These are phyloP conservation scores for Vitis labrusca DNA, from an alignment of 164 flowering plant species.

Conservation along the genomic window DNA sequence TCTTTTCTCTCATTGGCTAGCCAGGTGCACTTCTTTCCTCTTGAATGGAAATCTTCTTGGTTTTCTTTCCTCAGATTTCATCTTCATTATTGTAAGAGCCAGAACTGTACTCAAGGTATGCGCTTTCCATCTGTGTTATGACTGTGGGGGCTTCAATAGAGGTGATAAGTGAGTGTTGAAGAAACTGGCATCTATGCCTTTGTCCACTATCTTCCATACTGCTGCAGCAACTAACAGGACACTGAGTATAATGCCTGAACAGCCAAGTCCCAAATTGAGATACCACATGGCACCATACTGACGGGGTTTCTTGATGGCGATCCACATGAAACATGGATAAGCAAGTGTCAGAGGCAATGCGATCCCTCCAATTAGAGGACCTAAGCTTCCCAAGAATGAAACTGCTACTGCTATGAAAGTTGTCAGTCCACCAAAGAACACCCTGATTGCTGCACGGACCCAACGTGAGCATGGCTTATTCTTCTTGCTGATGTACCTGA, in stretches of 20 bases:
- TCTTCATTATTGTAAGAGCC: too few species aligned
- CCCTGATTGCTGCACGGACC: constrained; percentile 40
- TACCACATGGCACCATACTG: constrained; percentile 28
- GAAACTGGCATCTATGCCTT: constrained; percentile 51
- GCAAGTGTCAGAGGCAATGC: constrained; percentile 39
- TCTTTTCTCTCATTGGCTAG: too few species aligned
- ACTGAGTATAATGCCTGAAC: constrained; percentile 35
- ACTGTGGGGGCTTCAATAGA: too few species aligned
- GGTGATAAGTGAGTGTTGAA: constrained; percentile 14
- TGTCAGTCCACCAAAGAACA: constrained; percentile 45
- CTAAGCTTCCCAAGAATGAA: constrained; percentile 59
- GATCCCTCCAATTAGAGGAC: constrained; percentile 46
- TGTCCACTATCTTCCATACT: constrained; percentile 30
- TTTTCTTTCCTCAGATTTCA: too few species aligned
- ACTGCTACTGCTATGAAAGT: constrained; percentile 63
- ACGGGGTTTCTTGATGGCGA: constrained; percentile 32
- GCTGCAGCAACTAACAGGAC: constrained; percentile 30
- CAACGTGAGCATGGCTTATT: constrained; percentile 51
- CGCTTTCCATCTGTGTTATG: too few species aligned
- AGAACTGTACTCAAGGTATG: too few species aligned
- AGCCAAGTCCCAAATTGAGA: constrained; percentile 38
- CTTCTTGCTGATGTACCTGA: constrained; percentile 35
- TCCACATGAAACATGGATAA: constrained; percentile 70
- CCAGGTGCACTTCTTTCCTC: too few species aligned
- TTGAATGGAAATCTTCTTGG: too few species aligned